Evolutionary conservation across 139 green algal species (phyloP).

Genomic region (Coccomyxa sp.): DNA sequence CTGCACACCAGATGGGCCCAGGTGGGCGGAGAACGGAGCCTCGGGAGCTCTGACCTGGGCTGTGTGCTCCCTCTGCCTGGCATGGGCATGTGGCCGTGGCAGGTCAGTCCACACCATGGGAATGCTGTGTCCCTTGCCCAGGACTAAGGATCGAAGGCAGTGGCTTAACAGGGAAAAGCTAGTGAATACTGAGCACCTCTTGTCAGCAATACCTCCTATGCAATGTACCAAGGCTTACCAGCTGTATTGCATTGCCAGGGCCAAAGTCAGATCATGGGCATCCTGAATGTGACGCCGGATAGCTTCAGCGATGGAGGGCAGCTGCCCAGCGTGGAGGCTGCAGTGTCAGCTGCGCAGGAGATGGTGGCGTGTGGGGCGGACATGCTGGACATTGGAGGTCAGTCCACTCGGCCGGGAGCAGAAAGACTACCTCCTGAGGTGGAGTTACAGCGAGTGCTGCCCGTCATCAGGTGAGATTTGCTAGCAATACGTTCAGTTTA

Average conservation of each 20-base stretch:
- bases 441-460: slow-evolving; percentile 79
- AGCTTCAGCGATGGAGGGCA: slow-evolving; percentile 89
- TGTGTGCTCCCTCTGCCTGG: slow-evolving; percentile 47
- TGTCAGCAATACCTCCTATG: too few relatives aligned
- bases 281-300: slow-evolving; percentile 98
- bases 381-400: slow-evolving; percentile 92
- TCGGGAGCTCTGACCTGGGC: slow-evolving; percentile 18
- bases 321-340: not conserved
- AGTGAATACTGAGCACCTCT: too few relatives aligned
- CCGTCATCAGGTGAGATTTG: slow-evolving; percentile 61
- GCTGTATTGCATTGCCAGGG: slow-evolving; percentile 17
- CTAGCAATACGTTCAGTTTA: too few relatives aligned
- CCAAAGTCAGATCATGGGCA: slow-evolving; percentile 73
- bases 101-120: not conserved
- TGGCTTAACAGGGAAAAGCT: too few relatives aligned
- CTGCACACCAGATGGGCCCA: not conserved
- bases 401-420: slow-evolving; percentile 87
- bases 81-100: slow-evolving; percentile 25
- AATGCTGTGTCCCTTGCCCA: too few relatives aligned
- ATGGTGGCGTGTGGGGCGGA: slow-evolving; percentile 77
- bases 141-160: too few relatives aligned
- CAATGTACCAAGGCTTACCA: too few relatives aligned
- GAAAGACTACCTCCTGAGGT: slow-evolving; percentile 44
- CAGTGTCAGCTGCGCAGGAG: slow-evolving; percentile 29
- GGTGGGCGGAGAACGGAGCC: not conserved